Evolutionary conservation across 345 rosid genomes (phyloP).

Genomic region (Hibiscus mutabilis): DNA sequence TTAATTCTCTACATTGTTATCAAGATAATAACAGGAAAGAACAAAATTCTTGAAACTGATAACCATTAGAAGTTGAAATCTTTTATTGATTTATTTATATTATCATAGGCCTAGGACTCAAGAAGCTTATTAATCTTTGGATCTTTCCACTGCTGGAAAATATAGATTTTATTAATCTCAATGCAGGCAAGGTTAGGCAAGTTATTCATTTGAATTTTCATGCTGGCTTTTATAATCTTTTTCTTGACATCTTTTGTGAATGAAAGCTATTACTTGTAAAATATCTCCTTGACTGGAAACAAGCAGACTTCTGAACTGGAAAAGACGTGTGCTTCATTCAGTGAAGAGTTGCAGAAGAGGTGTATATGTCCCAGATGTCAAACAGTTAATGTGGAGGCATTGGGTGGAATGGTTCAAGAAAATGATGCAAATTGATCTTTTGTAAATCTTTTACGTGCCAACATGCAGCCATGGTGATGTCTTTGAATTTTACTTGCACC

Average conservation of each 20-base stretch:
- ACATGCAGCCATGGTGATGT: background rate
- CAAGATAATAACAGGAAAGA: background rate
- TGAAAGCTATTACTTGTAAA: background rate
- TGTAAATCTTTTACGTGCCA: constrained; percentile 15
- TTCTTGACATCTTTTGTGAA: background rate
- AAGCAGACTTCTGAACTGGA: constrained; percentile 64
- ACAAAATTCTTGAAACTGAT: background rate
- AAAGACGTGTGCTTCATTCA: constrained; percentile 33
- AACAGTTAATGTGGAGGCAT: constrained; percentile 43
- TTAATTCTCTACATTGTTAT: background rate
- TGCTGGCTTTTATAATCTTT: background rate
- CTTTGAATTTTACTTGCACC: background rate
- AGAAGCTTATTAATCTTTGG: background rate
- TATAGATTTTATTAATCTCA: background rate
- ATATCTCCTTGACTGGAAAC: constrained; percentile 45
- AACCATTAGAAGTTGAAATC: background rate
- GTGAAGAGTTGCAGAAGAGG: constrained; percentile 52
- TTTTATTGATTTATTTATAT: background rate
- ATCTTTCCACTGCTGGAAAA: background rate
- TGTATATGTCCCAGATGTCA: constrained; percentile 56
- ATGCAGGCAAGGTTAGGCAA: background rate
- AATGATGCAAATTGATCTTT: constrained; percentile 29
- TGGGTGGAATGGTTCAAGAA: constrained; percentile 42
- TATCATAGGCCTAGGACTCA: background rate
- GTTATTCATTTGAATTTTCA: background rate